These are phyloP conservation scores for Lasiosphaeria ovina DNA, from an alignment of 495 filamentous ascomycete species.

Conservation along the genomic window DNA sequence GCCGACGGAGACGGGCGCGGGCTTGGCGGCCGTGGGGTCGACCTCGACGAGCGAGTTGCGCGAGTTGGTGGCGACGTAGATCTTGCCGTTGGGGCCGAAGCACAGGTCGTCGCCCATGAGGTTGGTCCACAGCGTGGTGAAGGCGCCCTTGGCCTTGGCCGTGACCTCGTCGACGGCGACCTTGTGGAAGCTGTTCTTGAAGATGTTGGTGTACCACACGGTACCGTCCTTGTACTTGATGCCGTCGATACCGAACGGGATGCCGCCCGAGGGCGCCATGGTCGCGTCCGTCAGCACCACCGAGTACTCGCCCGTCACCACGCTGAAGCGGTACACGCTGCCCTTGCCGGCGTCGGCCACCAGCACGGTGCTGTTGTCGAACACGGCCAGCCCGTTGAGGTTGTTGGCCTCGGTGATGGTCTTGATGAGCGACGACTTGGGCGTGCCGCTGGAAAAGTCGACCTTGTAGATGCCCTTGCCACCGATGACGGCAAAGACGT, in stretches of 20 bases:
- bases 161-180: slow-evolving; percentile 37
- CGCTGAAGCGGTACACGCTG: slow-evolving; percentile 40
- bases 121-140: slow-evolving; percentile 40
- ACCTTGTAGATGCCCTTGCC: slow-evolving; percentile 42
- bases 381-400: slow-evolving; percentile 40
- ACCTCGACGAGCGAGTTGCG: slow-evolving; percentile 40
- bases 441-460: slow-evolving; percentile 33
- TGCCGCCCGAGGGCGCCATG: slow-evolving; percentile 36
- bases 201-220: slow-evolving; percentile 47
- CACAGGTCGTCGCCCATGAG: slow-evolving; percentile 43
- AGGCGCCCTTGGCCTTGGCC: slow-evolving; percentile 34
- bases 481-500: slow-evolving; percentile 43
- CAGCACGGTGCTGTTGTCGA: slow-evolving; percentile 39
- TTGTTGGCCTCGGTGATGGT: slow-evolving; percentile 39
- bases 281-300: slow-evolving; percentile 37
- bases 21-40: slow-evolving; percentile 33
- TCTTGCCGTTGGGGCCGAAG: slow-evolving; percentile 39
- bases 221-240: slow-evolving; percentile 34
- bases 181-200: slow-evolving; percentile 43
- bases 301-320: slow-evolving; percentile 34
- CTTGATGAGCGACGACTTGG: slow-evolving; percentile 35
- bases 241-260: slow-evolving; percentile 40
- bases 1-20: slow-evolving; percentile 28
- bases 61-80: slow-evolving; percentile 41
- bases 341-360: slow-evolving; percentile 43